Evolutionary conservation across 2,329 filamentous ascomycete species (phyloP), one percentile per base, ranked within the genome.

Genomic region (Boeremia lycopersici): DNA sequence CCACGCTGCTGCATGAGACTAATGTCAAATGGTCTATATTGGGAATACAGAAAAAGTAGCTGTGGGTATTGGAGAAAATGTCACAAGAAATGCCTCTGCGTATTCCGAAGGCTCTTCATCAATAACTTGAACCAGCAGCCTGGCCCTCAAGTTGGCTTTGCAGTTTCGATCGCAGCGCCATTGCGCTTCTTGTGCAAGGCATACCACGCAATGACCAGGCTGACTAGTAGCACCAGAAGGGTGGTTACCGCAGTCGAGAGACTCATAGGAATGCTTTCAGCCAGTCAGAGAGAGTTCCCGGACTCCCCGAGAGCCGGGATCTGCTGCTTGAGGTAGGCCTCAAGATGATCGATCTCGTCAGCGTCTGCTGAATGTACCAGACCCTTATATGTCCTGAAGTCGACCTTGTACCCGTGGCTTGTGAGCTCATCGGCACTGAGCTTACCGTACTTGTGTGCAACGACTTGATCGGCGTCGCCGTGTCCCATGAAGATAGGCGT

Each of bases 401-500:
- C 84, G 5, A 95, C 88, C 50, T 88, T 81, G 73, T 87, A 89
- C 0, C 90, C 91, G 74, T 88, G 76, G 34, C 84, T 82, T 74
- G 85, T 87, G 46, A 98, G 77, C 54, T 82, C 73, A 35, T 90
- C 82, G 3, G 83, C 85, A 23, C 89, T 91, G 75, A 81, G 73
- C 72, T 85, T 77, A 12, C 90, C 93, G 75, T 89, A 88, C 51
- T 83, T 77, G 38, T 86, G 83, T 63, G 81, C 82, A 8, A 97
- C 89, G 3, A 96, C 78, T 12, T 82, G 82, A 74, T 99, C 93
- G 0, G 77, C 77, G 57, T 87, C 84, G n/a, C 95, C 95, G 67
- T 98, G 95, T 11, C 85, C 91, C 87, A 97, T 89, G 76, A 95
- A 90, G 59, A 98, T 86, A 1, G 90, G 89, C 1, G 91, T 96